Percentiles rank a stretch among this genome's conserved stretches.
These are phyloP conservation scores for Alternaria conjuncta DNA, from an alignment of 2,329 filamentous ascomycete genomes.

Conservation along the genomic window DNA sequence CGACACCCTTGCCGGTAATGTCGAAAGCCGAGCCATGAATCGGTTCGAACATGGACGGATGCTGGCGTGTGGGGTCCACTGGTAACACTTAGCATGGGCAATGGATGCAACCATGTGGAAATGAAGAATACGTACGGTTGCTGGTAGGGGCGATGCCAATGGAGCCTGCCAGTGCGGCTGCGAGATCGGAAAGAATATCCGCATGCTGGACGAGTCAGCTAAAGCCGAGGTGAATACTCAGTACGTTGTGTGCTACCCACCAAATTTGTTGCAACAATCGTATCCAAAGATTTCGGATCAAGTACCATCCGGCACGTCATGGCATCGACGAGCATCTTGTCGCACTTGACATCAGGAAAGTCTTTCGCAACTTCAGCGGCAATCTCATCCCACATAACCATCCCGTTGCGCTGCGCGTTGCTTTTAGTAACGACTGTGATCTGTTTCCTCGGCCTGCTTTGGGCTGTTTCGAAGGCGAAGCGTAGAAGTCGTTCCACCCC, in stretches of 20 bases:
- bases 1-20: slow-evolving; percentile 63
- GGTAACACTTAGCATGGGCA: slow-evolving; percentile 13
- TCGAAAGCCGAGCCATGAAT: slow-evolving; percentile 67
- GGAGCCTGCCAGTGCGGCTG: slow-evolving; percentile 71
- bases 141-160: slow-evolving; percentile 76
- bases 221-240: neutral
- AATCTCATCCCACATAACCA: slow-evolving; percentile 73
- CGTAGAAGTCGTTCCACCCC: slow-evolving; percentile 66
- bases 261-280: slow-evolving; percentile 69
- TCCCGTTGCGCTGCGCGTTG: slow-evolving; percentile 70
- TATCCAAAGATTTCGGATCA: slow-evolving; percentile 65
- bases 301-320: slow-evolving; percentile 71
- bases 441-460: slow-evolving; percentile 62
- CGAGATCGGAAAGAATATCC: slow-evolving; percentile 74
- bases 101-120: neutral
- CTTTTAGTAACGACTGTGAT: slow-evolving; percentile 70
- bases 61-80: slow-evolving; percentile 66
- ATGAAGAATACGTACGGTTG: slow-evolving; percentile 51
- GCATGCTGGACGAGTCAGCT: slow-evolving; percentile 49
- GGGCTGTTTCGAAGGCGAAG: slow-evolving; percentile 68
- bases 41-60: slow-evolving; percentile 68
- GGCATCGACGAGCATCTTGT: slow-evolving; percentile 72
- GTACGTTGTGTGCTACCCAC: slow-evolving; percentile 16
- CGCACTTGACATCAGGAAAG: slow-evolving; percentile 65
- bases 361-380: slow-evolving; percentile 61